phyloP scores from a whole-genome alignment of 257 asterid species.

The Solanum tarijense region DNA sequence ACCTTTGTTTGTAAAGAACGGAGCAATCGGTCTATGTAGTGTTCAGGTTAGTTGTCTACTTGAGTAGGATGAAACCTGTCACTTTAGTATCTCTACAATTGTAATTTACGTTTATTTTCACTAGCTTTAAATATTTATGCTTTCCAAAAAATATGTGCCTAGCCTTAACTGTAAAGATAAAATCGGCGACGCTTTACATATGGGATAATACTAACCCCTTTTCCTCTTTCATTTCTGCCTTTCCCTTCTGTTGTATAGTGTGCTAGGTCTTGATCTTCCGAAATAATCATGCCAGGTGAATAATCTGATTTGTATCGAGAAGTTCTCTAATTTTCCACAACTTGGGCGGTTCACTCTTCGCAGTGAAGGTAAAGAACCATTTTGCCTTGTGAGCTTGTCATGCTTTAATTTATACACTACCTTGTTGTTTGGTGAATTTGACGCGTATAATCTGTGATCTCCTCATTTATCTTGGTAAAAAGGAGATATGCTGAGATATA shows the following conservation, averaged over 20 bases:
- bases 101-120: neutral
- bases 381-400: neutral
- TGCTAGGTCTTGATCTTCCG: neutral
- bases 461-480: neutral
- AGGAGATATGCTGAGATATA: neutral
- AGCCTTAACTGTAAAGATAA: neutral
- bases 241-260: neutral
- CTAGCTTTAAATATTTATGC: neutral
- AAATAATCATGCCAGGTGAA: conserved; percentile 40
- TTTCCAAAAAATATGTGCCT: neutral
- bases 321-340: conserved; percentile 61
- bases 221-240: neutral
- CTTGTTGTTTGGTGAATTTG: neutral
- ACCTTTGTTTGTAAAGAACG: conserved; percentile 81
- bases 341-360: conserved; percentile 94
- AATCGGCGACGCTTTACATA: neutral
- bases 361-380: conserved; percentile 56
- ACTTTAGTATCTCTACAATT: neutral
- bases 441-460: neutral
- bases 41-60: conserved; percentile 44
- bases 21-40: conserved; percentile 64
- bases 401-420: neutral
- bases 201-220: neutral
- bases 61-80: neutral
- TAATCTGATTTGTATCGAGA: conserved; percentile 69